phyloP scores from a whole-genome alignment of 306 rosid species.

The Casuarina equisetifolia region DNA sequence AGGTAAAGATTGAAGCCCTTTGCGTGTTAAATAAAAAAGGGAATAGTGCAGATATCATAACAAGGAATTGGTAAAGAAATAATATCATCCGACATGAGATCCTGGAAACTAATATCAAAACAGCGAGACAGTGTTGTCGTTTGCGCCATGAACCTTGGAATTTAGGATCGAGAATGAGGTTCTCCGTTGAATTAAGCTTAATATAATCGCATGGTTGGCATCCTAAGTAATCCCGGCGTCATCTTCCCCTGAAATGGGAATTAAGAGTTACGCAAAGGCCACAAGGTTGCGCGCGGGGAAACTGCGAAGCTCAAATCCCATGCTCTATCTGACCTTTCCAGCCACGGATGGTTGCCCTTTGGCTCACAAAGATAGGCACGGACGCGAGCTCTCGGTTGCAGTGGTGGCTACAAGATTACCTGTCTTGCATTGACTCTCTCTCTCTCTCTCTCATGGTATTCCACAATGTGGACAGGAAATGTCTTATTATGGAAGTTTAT shows the following conservation, averaged over 20 bases:
- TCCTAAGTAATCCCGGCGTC: not conserved
- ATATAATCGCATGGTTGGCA: not conserved
- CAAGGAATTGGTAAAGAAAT: too few relatives aligned
- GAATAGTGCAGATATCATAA: too few relatives aligned
- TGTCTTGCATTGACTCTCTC: not conserved
- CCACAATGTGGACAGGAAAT: not conserved
- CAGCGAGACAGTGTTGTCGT: not conserved
- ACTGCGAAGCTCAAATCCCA: not conserved
- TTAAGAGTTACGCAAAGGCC: not conserved
- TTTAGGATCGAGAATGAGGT: too few relatives aligned
- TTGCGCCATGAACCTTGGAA: not conserved
- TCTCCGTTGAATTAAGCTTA: not conserved
- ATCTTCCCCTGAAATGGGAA: not conserved
- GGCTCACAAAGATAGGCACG: not conserved
- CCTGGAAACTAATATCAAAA: too few relatives aligned
- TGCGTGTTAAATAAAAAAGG: too few relatives aligned
- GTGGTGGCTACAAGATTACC: not conserved
- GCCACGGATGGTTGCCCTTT: not conserved
- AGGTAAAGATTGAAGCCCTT: too few relatives aligned
- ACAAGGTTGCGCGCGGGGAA: constrained; percentile 2
- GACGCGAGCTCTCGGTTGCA: not conserved
- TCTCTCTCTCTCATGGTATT: not conserved
- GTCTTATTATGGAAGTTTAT: too few relatives aligned
- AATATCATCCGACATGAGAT: too few relatives aligned
- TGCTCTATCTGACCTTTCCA: constrained; percentile 21